Percentiles rank a stretch among this genome's conserved stretches.
phyloP scores from a whole-genome alignment of 202 grass and related monocot species.

The Cymbopogon flexuosus region DNA sequence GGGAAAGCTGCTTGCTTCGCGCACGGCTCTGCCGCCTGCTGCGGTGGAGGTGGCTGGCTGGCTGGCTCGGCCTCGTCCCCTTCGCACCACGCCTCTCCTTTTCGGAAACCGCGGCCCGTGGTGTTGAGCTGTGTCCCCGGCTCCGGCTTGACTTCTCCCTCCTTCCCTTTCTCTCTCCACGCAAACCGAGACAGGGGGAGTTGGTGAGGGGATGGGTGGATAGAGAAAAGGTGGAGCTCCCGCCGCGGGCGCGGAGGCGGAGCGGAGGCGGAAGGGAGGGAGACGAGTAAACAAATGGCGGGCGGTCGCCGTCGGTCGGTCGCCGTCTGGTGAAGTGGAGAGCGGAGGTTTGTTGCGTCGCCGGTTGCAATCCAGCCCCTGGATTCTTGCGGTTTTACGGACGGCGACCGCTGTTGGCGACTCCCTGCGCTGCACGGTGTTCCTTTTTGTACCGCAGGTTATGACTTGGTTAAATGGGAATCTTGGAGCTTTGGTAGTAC shows the following conservation, averaged over 20 bases:
- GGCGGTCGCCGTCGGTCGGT: constrained; percentile 26
- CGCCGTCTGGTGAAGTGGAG: neutral
- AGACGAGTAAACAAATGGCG: constrained; percentile 30
- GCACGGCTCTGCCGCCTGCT: constrained; percentile 3
- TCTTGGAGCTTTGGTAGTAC: neutral
- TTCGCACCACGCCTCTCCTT: neutral
- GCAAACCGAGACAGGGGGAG: constrained; percentile 29
- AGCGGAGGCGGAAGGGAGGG: neutral
- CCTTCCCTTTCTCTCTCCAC: neutral
- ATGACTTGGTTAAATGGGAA: neutral
- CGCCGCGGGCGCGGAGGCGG: neutral
- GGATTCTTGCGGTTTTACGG: constrained; percentile 4
- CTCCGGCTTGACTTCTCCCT: constrained; percentile 3
- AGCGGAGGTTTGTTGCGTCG: neutral
- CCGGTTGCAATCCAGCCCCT: constrained; percentile 25
- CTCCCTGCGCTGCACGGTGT: neutral
- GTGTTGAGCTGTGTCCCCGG: constrained; percentile 9
- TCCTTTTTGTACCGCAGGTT: neutral
- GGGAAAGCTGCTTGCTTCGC: neutral
- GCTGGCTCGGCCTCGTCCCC: neutral
- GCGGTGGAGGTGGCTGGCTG: neutral
- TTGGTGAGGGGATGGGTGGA: constrained; percentile 36
- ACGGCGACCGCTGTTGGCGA: neutral
- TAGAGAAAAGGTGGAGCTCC: neutral
- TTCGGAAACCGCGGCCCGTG: neutral